Evolutionary conservation across 2,329 filamentous ascomycete genomes (phyloP), one percentile per base, ranked within the genome.

Genomic region (Penicillium janthinellum): DNA sequence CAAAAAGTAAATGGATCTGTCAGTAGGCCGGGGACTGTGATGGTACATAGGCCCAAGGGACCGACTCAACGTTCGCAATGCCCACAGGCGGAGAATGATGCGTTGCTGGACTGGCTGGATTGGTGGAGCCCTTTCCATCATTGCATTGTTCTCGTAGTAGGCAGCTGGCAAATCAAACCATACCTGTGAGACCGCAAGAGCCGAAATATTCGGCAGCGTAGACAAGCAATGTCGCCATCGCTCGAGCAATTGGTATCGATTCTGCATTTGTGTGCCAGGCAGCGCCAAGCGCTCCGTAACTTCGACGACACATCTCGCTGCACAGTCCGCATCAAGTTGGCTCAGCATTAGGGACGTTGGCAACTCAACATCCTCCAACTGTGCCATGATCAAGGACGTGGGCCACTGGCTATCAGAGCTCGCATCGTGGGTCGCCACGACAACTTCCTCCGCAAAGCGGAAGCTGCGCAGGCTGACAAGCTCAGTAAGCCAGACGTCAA

Each of bases 41-140:
- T 59, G 64, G 58, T 70, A 67, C 55, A 66, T 57, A 17, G 66
- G 62, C 17, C 64, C 65, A 31, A 68, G 57, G 7, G 65, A 58
- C 39, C 63, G 64, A 45, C 64, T 68, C 39, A 77, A 59, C 0
- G 65, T 65, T 34, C 69, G 70, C 53, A 76, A 60, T 31, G 62
- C 54, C 75, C 75, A 77, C 12, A 77, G 55, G 25, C 75, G 73
- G 28, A 74, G 35, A 14, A 76, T 55, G 5, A 76, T 69, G 25
- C 67, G 68, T n/a, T 72, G 65, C n/a, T 65, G 65, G 5, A 58
- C 55, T 20, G 67, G 55, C 4, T 67, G 38, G 10, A 25, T 51
- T 22, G 41, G 34, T 28, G 41, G 38, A 15, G 54, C 15, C 17
- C 59, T 49, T 31, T 49, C 58, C 4, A 47, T 53, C 38, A 15